These are phyloP conservation scores for Hymenoscyphus scutula DNA, from an alignment of 2,329 filamentous ascomycete genomes.

Conservation along the genomic window DNA sequence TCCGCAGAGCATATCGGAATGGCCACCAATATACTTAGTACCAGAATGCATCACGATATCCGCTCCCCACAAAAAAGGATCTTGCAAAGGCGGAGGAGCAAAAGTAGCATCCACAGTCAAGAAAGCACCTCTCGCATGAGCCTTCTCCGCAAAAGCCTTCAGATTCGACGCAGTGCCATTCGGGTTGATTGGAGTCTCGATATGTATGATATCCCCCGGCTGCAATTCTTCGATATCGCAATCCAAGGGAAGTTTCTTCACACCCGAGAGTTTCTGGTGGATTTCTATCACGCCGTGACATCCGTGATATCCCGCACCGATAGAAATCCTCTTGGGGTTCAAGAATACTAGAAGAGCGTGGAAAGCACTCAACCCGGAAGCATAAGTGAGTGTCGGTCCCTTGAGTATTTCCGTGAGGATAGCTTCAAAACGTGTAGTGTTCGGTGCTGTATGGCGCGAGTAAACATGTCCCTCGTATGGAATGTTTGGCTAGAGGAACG, in stretches of 20 bases:
- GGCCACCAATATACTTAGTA: constrained; percentile 95
- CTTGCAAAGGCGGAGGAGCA: constrained; percentile 82
- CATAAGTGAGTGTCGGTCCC: constrained; percentile 71
- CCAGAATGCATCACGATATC: constrained; percentile 90
- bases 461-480: constrained; percentile 71
- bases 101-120: constrained; percentile 90
- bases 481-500: constrained; percentile 45
- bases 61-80: constrained; percentile 78
- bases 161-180: constrained; percentile 79
- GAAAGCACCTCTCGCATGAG: constrained; percentile 68
- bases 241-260: constrained; percentile 69
- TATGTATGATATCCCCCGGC: constrained; percentile 78
- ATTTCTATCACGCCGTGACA: constrained; percentile 82
- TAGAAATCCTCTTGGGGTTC: constrained; percentile 79
- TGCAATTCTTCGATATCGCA: constrained; percentile 64
- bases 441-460: constrained; percentile 76
- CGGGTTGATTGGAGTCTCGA: constrained; percentile 94
- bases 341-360: constrained; percentile 82
- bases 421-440: constrained; percentile 79
- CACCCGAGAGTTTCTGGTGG: constrained; percentile 70
- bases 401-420: constrained; percentile 72
- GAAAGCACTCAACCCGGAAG: constrained; percentile 82
- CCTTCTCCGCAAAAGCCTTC: constrained; percentile 66
- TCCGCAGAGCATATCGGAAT: constrained; percentile 90
- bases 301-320: constrained; percentile 87